These are phyloP conservation scores for Trifolium fragiferum DNA, from an alignment of 306 rosid species.

Conservation along the genomic window DNA sequence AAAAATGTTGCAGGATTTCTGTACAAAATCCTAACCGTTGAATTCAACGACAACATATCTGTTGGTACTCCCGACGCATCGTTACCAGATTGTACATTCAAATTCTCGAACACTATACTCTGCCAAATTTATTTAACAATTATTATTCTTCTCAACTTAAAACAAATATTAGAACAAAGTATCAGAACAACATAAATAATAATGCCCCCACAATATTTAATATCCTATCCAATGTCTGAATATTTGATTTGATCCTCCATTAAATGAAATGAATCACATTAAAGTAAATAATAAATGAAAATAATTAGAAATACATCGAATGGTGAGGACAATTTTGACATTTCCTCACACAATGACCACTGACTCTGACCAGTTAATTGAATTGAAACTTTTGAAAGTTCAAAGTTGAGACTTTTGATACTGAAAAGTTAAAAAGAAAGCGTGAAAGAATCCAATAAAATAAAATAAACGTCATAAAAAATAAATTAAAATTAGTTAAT, in stretches of 20 bases:
- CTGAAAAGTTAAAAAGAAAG: constrained; percentile 17
- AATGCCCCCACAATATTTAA: constrained; percentile 18
- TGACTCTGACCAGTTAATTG: background rate
- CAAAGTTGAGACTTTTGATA: constrained; percentile 6
- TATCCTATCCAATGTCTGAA: background rate
- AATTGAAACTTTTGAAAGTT: constrained; percentile 1
- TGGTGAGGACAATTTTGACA: background rate
- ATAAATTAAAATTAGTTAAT: background rate
- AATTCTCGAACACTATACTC: constrained; percentile 71
- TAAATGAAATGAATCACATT: background rate
- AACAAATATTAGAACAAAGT: background rate
- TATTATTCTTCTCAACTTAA: background rate
- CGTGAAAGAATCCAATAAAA: background rate
- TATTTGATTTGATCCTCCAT: background rate
- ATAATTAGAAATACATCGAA: no score
- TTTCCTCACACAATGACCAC: background rate
- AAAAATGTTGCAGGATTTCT: constrained; percentile 81
- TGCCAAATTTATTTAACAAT: constrained; percentile 28
- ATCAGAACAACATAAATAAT: background rate
- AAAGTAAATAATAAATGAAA: background rate
- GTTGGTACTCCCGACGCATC: constrained; percentile 80
- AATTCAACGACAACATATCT: constrained; percentile 80
- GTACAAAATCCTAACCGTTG: constrained; percentile 79
- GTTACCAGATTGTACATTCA: constrained; percentile 78
- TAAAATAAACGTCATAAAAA: background rate